A percentile compares a stretch with the other conserved stretches of the same genome.
phyloP scores from a whole-genome alignment of 495 filamentous ascomycete species.

The Trichoderma gamsii region DNA sequence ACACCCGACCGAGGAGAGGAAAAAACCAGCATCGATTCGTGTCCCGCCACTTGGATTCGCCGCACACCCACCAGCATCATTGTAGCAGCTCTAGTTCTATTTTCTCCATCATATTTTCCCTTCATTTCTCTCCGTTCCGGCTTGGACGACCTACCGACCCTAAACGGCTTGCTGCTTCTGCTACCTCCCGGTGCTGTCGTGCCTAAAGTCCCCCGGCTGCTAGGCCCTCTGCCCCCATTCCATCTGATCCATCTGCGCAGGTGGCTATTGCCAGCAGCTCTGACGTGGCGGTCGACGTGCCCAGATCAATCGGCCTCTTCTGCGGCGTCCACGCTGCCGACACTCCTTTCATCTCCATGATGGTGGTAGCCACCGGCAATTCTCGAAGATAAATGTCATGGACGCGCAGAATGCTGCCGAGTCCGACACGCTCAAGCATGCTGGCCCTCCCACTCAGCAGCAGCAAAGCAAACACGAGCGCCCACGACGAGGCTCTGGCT shows the following conservation, averaged over 20 bases:
- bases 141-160: neutral
- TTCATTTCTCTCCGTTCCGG: neutral
- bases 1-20: neutral
- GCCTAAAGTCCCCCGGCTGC: neutral
- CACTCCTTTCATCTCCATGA: constrained; percentile 32
- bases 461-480: constrained; percentile 20
- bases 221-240: neutral
- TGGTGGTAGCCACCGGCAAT: constrained; percentile 44
- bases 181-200: neutral
- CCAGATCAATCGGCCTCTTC: constrained; percentile 16
- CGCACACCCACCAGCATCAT: neutral
- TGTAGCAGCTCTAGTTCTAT: neutral
- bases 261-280: constrained; percentile 12
- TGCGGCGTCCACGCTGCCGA: constrained; percentile 15
- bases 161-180: neutral
- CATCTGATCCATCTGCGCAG: constrained; percentile 4
- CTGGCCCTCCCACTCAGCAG: constrained; percentile 42
- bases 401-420: constrained; percentile 55
- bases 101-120: neutral
- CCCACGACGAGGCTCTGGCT: constrained; percentile 10
- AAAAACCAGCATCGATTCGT: neutral
- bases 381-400: constrained; percentile 51
- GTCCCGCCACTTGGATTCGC: neutral
- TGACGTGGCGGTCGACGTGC: constrained; percentile 13
- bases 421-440: constrained; percentile 49